Percentiles rank a stretch among this genome's conserved stretches.
Evolutionary conservation across 2,329 filamentous ascomycete genomes (phyloP).

Genomic region (Apiospora pterosperma): DNA sequence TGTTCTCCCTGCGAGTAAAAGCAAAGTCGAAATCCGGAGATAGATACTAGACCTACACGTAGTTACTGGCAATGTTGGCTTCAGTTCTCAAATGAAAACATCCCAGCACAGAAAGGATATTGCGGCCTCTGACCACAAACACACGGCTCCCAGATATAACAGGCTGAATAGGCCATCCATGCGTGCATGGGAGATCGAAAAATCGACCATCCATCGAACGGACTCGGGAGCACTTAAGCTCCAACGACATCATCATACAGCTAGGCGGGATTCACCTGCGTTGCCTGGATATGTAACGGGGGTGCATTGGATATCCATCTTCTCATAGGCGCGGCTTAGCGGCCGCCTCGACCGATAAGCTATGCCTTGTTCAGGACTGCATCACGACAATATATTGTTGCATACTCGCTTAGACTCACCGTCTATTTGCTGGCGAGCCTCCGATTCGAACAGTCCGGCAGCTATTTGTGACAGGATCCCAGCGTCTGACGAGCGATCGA

Average conservation of each 20-base stretch:
- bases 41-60: not conserved
- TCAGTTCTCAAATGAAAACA: not conserved
- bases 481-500: not conserved
- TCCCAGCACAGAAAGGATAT: not conserved
- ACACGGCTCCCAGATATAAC: not conserved
- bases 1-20: not conserved
- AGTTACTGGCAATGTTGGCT: not conserved
- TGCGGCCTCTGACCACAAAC: not conserved
- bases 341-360: not conserved
- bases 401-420: constrained; percentile 2
- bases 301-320: not conserved
- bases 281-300: not conserved
- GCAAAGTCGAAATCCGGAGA: not conserved
- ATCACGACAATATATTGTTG: not conserved
- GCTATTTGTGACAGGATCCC: not conserved
- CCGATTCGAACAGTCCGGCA: not conserved
- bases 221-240: not conserved
- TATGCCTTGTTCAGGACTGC: constrained; percentile 1
- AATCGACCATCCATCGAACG: not conserved
- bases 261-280: not conserved
- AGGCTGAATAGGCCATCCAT: not conserved
- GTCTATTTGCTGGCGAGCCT: not conserved
- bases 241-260: not conserved
- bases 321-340: constrained; percentile 5
- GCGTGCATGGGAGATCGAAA: not conserved